These are phyloP conservation scores for Candida pini DNA, from an alignment of 805 yeast genomes.

Conservation along the genomic window DNA sequence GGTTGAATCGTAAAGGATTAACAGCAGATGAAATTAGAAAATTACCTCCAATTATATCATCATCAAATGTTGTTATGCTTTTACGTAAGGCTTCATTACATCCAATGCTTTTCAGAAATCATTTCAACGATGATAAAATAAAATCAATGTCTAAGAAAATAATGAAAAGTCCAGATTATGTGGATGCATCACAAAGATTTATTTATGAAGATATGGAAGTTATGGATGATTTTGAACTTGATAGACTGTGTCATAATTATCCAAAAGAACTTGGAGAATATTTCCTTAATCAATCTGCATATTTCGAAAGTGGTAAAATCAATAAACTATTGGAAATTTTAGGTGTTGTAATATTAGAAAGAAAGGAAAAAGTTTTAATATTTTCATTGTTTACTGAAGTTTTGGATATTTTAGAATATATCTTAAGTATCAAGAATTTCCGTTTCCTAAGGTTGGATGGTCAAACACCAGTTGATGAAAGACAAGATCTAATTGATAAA, in stretches of 20 bases:
- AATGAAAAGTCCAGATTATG: slow-evolving; percentile 74
- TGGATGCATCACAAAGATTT: slow-evolving; percentile 66
- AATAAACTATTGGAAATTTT: slow-evolving; percentile 49
- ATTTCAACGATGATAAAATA: slow-evolving; percentile 52
- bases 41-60: slow-evolving; percentile 19
- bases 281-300: slow-evolving; percentile 46
- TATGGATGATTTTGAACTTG: slow-evolving; percentile 88
- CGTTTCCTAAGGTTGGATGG: slow-evolving; percentile 88
- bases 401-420: slow-evolving; percentile 78
- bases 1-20: slow-evolving; percentile 37
- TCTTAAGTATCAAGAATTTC: slow-evolving; percentile 56
- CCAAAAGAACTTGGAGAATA: slow-evolving; percentile 55
- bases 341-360: slow-evolving; percentile 46
- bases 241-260: slow-evolving; percentile 66
- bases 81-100: slow-evolving; percentile 91
- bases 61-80: slow-evolving; percentile 74
- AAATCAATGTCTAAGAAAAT: slow-evolving; percentile 70
- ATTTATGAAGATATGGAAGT: slow-evolving; percentile 92
- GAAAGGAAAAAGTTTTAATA: slow-evolving; percentile 65
- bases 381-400: slow-evolving; percentile 93
- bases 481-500: slow-evolving; percentile 88
- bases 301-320: slow-evolving; percentile 72
- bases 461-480: slow-evolving; percentile 83
- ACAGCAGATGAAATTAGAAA: slow-evolving; percentile 29
- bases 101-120: slow-evolving; percentile 73